Evolutionary conservation across 495 filamentous ascomycete genomes (phyloP).

Genomic region (Bacidia rubella): DNA sequence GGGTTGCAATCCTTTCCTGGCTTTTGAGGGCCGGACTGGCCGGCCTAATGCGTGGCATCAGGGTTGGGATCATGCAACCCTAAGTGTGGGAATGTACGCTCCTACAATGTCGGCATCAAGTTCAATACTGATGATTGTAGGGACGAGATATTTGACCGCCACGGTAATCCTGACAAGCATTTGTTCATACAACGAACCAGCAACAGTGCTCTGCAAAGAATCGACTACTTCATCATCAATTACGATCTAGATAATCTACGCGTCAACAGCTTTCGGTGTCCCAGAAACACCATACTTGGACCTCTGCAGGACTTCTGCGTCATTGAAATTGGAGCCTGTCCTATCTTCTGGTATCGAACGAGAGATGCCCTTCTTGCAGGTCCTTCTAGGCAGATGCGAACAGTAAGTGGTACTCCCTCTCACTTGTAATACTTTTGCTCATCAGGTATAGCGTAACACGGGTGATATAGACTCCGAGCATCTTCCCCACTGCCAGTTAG

Average conservation of each 20-base stretch:
- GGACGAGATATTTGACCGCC: too few relatives aligned
- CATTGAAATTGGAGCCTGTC: conserved; percentile 2
- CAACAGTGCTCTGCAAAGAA: background rate
- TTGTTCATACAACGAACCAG: too few relatives aligned
- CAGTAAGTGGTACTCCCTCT: too few relatives aligned
- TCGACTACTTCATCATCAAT: conserved; percentile 3
- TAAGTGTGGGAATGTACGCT: too few relatives aligned
- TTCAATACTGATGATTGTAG: too few relatives aligned
- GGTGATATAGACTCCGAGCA: background rate
- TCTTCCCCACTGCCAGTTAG: background rate
- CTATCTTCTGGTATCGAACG: conserved; percentile 10
- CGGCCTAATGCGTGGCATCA: background rate
- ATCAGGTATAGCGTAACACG: background rate
- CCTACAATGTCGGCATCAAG: too few relatives aligned
- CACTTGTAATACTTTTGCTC: too few relatives aligned
- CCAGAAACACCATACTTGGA: background rate
- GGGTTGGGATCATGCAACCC: background rate
- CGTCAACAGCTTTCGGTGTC: background rate
- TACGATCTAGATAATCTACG: background rate
- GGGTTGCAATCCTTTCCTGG: background rate
- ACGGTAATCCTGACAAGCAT: too few relatives aligned
- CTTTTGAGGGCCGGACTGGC: background rate
- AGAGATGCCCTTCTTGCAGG: background rate
- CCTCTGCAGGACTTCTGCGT: conserved; percentile 13
- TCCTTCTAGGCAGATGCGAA: too few relatives aligned